A percentile compares a stretch with the other conserved stretches of the same genome.
Conservation (phyloP, 1,284 basidiomycete genomes). For the Lignosus rhinocerotis region DNA sequence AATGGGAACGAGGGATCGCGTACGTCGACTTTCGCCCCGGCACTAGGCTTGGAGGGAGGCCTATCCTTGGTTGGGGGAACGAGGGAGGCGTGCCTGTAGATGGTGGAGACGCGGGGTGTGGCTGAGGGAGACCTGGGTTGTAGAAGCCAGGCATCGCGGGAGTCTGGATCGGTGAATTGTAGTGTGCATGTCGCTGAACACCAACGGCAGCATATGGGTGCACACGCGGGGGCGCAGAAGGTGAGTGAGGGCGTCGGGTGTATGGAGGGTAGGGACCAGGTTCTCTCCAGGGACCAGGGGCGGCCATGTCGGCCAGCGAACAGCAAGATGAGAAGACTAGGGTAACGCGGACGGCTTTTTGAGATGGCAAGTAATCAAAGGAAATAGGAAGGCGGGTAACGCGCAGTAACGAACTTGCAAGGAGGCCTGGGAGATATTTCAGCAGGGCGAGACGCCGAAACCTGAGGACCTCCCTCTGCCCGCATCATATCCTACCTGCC, state of each 20-base stretch:
- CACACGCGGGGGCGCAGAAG: conserved; percentile 5
- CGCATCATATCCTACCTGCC: too few relatives aligned
- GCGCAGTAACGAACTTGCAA: conserved; percentile 9
- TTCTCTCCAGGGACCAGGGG: conserved; percentile 21
- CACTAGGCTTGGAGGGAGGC: conserved; percentile 19
- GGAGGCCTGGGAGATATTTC: neutral
- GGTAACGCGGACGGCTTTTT: neutral
- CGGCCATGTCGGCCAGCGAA: conserved; percentile 10
- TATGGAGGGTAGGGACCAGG: conserved; percentile 15
- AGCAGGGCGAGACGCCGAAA: conserved; percentile 12
- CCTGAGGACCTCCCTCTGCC: neutral
- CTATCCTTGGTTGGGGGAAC: conserved; percentile 16
- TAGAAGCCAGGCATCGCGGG: conserved; percentile 28
- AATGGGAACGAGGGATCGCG: conserved; percentile 12
- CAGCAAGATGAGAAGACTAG: neutral
- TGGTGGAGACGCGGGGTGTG: conserved; percentile 3
- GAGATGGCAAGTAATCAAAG: neutral
- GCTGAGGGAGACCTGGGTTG: conserved; percentile 24
- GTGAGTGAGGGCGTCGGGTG: conserved; percentile 7
- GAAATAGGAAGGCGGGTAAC: neutral
- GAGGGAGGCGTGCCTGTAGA: conserved; percentile 4
- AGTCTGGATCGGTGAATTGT: conserved; percentile 1
- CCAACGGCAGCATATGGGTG: conserved; percentile 11
- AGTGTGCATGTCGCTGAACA: conserved; percentile 6
- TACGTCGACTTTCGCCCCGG: conserved; percentile 12